Conservation (phyloP, 2,329 filamentous ascomycete genomes). For the Beauveria asiatica region DNA sequence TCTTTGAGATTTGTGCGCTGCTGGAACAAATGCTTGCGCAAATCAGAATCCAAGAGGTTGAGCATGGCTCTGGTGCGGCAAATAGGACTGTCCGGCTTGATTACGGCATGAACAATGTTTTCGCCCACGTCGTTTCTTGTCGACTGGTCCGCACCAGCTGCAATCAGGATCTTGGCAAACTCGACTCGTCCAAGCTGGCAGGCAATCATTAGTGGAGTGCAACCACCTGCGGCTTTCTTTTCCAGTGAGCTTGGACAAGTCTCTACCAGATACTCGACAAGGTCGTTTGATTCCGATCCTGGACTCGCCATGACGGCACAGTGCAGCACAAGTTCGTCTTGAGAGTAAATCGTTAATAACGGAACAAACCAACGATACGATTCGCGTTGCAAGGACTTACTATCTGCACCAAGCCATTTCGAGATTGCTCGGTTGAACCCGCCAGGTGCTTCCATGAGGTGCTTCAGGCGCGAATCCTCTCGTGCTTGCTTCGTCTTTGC, state of each 20-base stretch:
- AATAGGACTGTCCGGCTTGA: conserved; percentile 23
- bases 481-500: conserved; percentile 47
- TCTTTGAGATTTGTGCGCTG: conserved; percentile 46
- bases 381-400: conserved; percentile 33
- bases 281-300: conserved; percentile 33
- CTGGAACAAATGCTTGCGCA: conserved; percentile 48
- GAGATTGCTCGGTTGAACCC: conserved; percentile 56
- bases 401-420: conserved; percentile 52
- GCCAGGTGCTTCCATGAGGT: conserved; percentile 48
- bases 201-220: conserved; percentile 63
- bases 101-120: conserved; percentile 61
- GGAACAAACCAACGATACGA: background rate
- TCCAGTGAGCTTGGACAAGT: conserved; percentile 54
- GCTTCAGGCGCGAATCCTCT: conserved; percentile 53
- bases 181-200: conserved; percentile 46
- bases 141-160: conserved; percentile 61
- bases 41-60: conserved; percentile 46
- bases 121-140: conserved; percentile 49
- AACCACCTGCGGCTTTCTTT: conserved; percentile 45
- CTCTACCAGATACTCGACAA: conserved; percentile 60
- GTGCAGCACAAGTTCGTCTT: conserved; percentile 54
- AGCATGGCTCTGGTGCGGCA: conserved; percentile 39
- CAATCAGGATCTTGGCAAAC: conserved; percentile 53
- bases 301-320: conserved; percentile 46
- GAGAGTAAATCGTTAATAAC: background rate